These are phyloP conservation scores for Brachypodium distachyon DNA, from an alignment of 202 grass and related monocot genomes.

Conservation along the genomic window DNA sequence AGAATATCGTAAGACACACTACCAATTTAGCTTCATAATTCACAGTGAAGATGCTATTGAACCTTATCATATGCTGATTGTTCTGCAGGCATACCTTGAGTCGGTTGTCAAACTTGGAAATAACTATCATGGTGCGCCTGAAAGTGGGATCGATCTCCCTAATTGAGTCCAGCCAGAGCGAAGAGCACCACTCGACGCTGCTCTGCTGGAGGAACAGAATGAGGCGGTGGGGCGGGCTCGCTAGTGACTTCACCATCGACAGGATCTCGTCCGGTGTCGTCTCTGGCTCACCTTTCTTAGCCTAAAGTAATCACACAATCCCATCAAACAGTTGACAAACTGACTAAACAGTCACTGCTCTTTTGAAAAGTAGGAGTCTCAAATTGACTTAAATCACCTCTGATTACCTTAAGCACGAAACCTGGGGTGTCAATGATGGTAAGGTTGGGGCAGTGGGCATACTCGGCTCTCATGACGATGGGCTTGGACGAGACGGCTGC, in stretches of 20 bases:
- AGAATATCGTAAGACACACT: neutral
- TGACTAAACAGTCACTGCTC: neutral
- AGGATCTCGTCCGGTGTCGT: conserved; percentile 71
- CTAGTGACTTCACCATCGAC: conserved; percentile 88
- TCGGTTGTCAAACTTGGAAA: conserved; percentile 95
- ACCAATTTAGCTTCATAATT: neutral
- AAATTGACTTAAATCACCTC: conserved; percentile 5
- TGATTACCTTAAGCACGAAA: conserved; percentile 80
- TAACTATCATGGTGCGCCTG: conserved; percentile 79
- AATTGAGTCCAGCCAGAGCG: conserved; percentile 84
- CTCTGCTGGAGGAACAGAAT: conserved; percentile 96
- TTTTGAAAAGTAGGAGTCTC: neutral
- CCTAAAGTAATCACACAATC: conserved; percentile 38
- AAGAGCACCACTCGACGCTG: conserved; percentile 96
- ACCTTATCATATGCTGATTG: neutral
- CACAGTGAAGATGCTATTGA: neutral
- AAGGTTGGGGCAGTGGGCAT: conserved; percentile 92
- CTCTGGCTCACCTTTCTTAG: conserved; percentile 96
- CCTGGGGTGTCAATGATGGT: conserved; percentile 99
- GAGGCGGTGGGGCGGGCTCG: conserved; percentile 79
- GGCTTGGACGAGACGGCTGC: conserved; percentile 84
- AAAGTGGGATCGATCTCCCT: conserved; percentile 88
- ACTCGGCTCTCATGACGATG: conserved; percentile 97
- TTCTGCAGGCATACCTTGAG: conserved; percentile 63
- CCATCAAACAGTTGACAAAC: conserved; percentile 4